phyloP scores from a whole-genome alignment of 1,284 basidiomycete species.

The Ustilago loliicola region DNA sequence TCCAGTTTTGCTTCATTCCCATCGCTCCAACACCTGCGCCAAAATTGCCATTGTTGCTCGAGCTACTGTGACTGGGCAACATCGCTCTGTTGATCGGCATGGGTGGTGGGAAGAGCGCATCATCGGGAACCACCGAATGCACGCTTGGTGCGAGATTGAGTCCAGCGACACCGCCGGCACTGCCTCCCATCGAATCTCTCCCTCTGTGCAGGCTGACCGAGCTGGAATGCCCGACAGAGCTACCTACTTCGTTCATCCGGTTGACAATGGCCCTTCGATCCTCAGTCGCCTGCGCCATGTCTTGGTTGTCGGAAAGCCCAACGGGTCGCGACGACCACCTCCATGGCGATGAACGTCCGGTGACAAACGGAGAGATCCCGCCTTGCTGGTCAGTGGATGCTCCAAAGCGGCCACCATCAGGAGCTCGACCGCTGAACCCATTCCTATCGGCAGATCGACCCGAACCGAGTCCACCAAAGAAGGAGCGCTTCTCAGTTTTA shows the following conservation, averaged over 20 bases:
- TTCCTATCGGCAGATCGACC: constrained; percentile 17
- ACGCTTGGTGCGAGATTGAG: constrained; percentile 29
- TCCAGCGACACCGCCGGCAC: neutral
- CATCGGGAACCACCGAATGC: constrained; percentile 50
- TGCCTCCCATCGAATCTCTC: constrained; percentile 36
- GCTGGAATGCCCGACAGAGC: constrained; percentile 37
- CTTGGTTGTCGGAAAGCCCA: constrained; percentile 21
- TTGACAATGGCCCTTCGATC: constrained; percentile 27
- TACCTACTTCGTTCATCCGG: constrained; percentile 22
- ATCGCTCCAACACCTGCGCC: constrained; percentile 17
- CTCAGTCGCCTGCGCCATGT: constrained; percentile 9
- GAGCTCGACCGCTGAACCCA: constrained; percentile 11
- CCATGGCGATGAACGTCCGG: constrained; percentile 33
- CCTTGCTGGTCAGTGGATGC: constrained; percentile 38
- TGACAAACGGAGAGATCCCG: constrained; percentile 44
- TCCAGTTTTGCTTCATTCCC: constrained; percentile 24
- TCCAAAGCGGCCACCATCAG: constrained; percentile 13
- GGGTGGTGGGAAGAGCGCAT: constrained; percentile 51
- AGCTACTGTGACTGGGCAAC: constrained; percentile 14
- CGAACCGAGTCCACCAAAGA: constrained; percentile 35
- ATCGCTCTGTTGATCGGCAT: constrained; percentile 25
- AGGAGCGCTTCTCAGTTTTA: constrained; percentile 28
- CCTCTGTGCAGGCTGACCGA: constrained; percentile 43
- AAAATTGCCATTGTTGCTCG: constrained; percentile 9
- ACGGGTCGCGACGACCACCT: constrained; percentile 24